Evolutionary conservation across 1,284 basidiomycete species (phyloP), one percentile per base, ranked within the genome.

Genomic region (Calocybe gambosa): DNA sequence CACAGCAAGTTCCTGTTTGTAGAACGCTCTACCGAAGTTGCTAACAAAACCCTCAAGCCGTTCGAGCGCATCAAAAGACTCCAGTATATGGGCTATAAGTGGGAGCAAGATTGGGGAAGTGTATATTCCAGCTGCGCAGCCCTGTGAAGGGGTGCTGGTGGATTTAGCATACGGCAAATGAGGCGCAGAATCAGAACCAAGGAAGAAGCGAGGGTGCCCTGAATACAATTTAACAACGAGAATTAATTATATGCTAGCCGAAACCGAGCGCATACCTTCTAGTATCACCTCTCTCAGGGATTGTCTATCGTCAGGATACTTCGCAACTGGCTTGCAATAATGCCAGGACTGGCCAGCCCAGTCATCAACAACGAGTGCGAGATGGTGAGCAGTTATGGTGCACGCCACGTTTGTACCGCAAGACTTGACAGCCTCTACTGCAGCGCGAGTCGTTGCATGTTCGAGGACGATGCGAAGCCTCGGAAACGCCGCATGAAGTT

Each of bases 291-390:
- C 78, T 46, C 84, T 80, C 45, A 99, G 69, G 8, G 96, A 94
- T 55, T 80, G 67, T 21, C 95, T 77, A 65, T 99, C 96, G 55
- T 89, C 85, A 3, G 94, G 94, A 59, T 83, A 93, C 68, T 99
- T 99, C 21, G 96, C 95, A 18, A 99, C 89, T 0, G 96, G 96
- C 68, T 99, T 99, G 77, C 96, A 99, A 65, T 90, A 99, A 63
- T 97, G 83, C 77, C 91, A 91, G 0, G 91, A 83, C 66, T 98
- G 93, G 5, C 94, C 93, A 1, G 94, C 94, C 85, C 95, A 98
- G 59, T 96, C 90, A 66, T 99, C 96, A 6, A 99, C 92, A 1
- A 90, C 95, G 46, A 99, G 76, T 33, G 82, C 84, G 31, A 99
- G 81, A 64, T 99, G 96, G 68, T 99, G 96, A 0, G 94, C 88